These are phyloP conservation scores for Medicago lupulina DNA, from an alignment of 306 rosid genomes.

Conservation along the genomic window DNA sequence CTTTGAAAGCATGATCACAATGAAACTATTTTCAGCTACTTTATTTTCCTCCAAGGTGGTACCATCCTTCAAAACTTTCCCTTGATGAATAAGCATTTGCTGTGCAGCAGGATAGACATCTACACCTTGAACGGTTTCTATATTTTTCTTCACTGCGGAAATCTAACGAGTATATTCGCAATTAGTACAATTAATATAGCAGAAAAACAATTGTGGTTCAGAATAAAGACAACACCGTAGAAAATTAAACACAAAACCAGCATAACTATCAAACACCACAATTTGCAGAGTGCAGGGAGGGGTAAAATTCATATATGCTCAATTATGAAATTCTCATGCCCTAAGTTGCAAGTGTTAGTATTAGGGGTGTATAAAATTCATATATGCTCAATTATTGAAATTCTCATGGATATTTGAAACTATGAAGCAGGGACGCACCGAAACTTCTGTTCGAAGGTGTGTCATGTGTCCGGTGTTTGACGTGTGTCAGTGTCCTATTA, in stretches of 20 bases:
- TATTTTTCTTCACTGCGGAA: constrained; percentile 79
- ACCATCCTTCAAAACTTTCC: constrained; percentile 84
- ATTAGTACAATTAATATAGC: constrained; percentile 1
- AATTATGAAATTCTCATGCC: constrained; percentile 5
- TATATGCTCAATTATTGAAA: constrained; percentile 3
- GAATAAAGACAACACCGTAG: neutral
- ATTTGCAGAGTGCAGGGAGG: neutral
- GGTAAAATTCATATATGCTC: neutral
- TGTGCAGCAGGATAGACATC: constrained; percentile 85
- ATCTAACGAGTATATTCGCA: constrained; percentile 56
- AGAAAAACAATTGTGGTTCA: neutral
- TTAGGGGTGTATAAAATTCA: neutral
- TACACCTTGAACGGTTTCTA: constrained; percentile 78
- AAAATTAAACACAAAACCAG: constrained; percentile 13
- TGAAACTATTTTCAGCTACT: constrained; percentile 85
- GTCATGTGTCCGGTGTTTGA: too few species aligned
- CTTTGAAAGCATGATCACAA: constrained; percentile 93
- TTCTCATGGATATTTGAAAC: neutral
- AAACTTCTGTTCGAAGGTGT: too few species aligned
- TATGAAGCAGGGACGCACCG: too few species aligned
- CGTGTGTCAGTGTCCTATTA: neutral
- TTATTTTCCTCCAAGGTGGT: constrained; percentile 82
- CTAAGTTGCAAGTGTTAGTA: constrained; percentile 13
- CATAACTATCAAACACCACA: neutral
- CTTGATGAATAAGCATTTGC: constrained; percentile 96